Percentiles rank a stretch among this genome's conserved stretches.
Conservation (phyloP, 176 grass and related monocot species). For the Ensete ventricosum region DNA sequence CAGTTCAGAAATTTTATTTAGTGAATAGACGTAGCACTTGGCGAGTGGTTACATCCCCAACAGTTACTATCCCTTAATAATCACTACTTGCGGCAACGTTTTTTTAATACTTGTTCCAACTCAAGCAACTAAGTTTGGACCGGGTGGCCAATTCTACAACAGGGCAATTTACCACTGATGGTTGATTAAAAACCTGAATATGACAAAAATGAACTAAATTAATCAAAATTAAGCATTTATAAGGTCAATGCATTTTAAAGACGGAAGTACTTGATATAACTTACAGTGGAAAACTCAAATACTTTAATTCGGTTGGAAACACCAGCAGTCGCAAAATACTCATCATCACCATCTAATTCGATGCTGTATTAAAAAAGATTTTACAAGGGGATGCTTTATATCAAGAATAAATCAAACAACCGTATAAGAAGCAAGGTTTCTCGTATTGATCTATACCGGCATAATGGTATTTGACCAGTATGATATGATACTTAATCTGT, state of each 20-base stretch:
- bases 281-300: conserved; percentile 90
- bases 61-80: conserved; percentile 97
- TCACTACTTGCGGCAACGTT: conserved; percentile 99
- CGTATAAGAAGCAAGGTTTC: neutral
- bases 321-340: conserved; percentile 93
- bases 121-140: conserved; percentile 98
- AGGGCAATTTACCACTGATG: conserved; percentile 81
- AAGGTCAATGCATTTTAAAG: neutral
- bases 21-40: conserved; percentile 37
- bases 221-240: neutral
- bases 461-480: no score
- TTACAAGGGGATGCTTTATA: conserved; percentile 3
- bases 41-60: conserved; percentile 91
- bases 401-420: conserved; percentile 27
- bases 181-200: conserved; percentile 76
- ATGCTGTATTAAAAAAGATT: conserved; percentile 49
- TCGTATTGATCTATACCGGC: no score
- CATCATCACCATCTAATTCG: conserved; percentile 97
- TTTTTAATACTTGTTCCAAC: conserved; percentile 99
- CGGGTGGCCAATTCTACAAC: conserved; percentile 94
- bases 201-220: conserved; percentile 15
- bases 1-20: neutral
- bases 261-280: conserved; percentile 10
- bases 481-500: no score
- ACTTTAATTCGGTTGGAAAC: conserved; percentile 98